Percentiles rank a stretch among this genome's conserved stretches.
Conservation (phyloP, 2,329 filamentous ascomycete genomes). For the Fusarium praegraminearum region DNA sequence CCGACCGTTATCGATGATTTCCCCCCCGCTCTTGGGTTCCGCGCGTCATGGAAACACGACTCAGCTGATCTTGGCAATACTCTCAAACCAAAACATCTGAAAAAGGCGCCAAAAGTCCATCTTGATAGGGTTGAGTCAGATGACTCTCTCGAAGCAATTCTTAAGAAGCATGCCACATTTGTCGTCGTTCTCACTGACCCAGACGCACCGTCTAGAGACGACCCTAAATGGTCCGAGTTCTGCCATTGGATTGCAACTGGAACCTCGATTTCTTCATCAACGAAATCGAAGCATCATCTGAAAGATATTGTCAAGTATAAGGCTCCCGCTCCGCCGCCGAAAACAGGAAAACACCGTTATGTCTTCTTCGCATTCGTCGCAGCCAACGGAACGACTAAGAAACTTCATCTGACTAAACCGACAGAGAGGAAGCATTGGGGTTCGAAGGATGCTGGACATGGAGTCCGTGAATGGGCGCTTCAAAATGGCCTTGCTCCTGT, state of each 20-base stretch:
- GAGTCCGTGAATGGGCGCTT: slow-evolving; percentile 39
- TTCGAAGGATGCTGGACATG: slow-evolving; percentile 22
- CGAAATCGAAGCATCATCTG: not conserved
- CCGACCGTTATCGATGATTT: slow-evolving; percentile 41
- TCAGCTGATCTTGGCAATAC: slow-evolving; percentile 36
- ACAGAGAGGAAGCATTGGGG: slow-evolving; percentile 39
- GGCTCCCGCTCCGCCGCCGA: slow-evolving; percentile 34
- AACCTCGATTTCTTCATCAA: not conserved
- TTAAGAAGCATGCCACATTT: not conserved
- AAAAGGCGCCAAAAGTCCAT: not conserved
- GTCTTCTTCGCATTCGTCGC: slow-evolving; percentile 39
- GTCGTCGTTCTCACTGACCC: slow-evolving; percentile 39
- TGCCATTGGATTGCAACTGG: slow-evolving; percentile 41
- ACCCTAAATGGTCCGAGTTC: slow-evolving; percentile 43
- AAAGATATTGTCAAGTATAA: slow-evolving; percentile 37
- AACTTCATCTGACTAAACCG: slow-evolving; percentile 31
- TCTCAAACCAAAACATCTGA: slow-evolving; percentile 18
- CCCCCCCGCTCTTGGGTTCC: slow-evolving; percentile 23
- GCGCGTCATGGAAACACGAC: slow-evolving; percentile 29
- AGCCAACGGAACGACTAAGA: slow-evolving; percentile 34
- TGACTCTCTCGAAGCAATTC: not conserved
- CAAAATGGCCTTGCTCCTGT: slow-evolving; percentile 39
- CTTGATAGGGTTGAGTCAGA: not conserved
- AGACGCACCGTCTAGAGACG: slow-evolving; percentile 38
- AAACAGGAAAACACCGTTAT: slow-evolving; percentile 42